These are phyloP conservation scores for Drechslerella stenobrocha DNA, from an alignment of 2,329 filamentous ascomycete genomes.

Conservation along the genomic window DNA sequence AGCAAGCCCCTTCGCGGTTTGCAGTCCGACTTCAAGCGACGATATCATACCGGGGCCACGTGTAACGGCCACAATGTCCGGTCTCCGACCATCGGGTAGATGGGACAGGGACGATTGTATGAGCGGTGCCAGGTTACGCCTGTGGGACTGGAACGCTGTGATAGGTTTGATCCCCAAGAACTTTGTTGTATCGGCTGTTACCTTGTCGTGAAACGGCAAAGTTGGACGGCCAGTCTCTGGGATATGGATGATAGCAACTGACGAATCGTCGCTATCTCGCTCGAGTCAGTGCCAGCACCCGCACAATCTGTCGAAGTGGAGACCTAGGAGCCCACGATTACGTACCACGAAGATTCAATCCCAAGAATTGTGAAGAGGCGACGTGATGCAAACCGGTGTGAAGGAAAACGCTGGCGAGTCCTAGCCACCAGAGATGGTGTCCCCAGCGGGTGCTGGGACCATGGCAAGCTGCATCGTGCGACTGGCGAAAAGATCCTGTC, in stretches of 20 bases:
- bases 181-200: constrained; percentile 75
- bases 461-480: constrained; percentile 22
- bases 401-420: neutral
- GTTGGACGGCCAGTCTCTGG: constrained; percentile 56
- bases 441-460: neutral
- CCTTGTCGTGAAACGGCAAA: constrained; percentile 76
- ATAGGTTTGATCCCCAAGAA: constrained; percentile 81
- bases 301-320: neutral
- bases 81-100: constrained; percentile 61
- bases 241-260: constrained; percentile 77
- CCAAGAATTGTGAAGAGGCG: constrained; percentile 60
- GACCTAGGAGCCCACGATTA: neutral
- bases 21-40: constrained; percentile 75
- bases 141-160: constrained; percentile 74
- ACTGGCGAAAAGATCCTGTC: constrained; percentile 6
- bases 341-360: constrained; percentile 72
- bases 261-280: constrained; percentile 77
- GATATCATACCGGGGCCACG: constrained; percentile 85
- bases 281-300: neutral
- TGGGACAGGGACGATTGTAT: constrained; percentile 66
- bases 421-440: constrained; percentile 1
- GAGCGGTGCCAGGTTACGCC: constrained; percentile 69
- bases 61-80: constrained; percentile 86
- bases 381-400: neutral
- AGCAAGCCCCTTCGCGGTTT: constrained; percentile 83